Evolutionary conservation across 2,329 filamentous ascomycete species (phyloP), one percentile per base, ranked within the genome.

Genomic region (Tolypocladium inflatum): DNA sequence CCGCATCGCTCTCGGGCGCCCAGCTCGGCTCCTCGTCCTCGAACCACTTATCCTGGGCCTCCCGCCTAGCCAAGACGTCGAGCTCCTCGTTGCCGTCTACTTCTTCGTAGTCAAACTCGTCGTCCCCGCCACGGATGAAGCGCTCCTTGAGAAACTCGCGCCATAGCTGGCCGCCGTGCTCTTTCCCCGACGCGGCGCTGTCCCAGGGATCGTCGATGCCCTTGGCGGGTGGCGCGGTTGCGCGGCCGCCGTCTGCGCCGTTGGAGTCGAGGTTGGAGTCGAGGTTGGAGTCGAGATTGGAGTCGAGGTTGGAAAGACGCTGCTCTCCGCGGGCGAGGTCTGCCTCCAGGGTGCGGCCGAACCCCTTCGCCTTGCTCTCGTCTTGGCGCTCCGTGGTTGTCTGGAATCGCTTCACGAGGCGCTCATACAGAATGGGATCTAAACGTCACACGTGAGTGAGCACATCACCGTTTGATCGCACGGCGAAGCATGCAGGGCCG

Each of bases 351-450:
- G 88, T 81, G 30, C 89, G 88, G 1, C 88, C 88, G 70, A 91
- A 94, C 13, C 91, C 91, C 68, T 91, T 91, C 10, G 77, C 75
- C 50, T 83, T 83, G 10, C 86, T 88, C 64, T 93, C 89, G 8
- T 80, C 80, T 68, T 91, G 85, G 56, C 90, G 84, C 73, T 96
- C 90, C 4, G 80, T 77, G 3, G 86, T 75, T 1, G 86, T 86
- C 63, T 92, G 89, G 70, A 91, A 92, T 55, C 84, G 84, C 56
- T 90, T 85, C 60, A 96, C 82, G 30, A 95, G 79, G 56, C 84
- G 82, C 70, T 95, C 89, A 76, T 96, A 96, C 38, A 95, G 81
- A 10, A 93, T 76, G 1, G 91, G 90, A 72, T 94, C 89, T 81
- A 58, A 50, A 41, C 30, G 21, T 11, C 19, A 19, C 8, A 5